Conservation (phyloP, 2,329 filamentous ascomycete genomes). For the Magnaporthiopsis incrustans region DNA sequence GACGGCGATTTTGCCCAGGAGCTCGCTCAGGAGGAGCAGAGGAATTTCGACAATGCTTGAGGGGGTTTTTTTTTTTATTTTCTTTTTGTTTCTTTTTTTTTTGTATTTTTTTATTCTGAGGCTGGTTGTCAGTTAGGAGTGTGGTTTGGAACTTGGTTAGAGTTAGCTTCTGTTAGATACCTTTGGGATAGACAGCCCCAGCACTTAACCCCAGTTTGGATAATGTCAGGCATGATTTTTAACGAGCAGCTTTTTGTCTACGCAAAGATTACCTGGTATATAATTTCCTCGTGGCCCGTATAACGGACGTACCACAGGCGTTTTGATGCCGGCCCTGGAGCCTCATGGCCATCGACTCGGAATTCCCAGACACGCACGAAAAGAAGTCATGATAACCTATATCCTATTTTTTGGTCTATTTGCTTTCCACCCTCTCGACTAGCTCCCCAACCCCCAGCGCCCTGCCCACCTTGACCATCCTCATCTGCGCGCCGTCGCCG, state of each 20-base stretch:
- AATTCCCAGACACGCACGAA: too few relatives aligned
- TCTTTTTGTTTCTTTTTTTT: too few relatives aligned
- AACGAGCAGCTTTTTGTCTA: not conserved
- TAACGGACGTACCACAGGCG: too few relatives aligned
- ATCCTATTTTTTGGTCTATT: conserved; percentile 14
- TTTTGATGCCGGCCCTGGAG: too few relatives aligned
- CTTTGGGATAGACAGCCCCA: not conserved
- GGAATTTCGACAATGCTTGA: conserved; percentile 1
- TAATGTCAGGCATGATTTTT: not conserved
- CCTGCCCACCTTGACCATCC: conserved; percentile 79
- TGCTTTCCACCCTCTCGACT: conserved; percentile 62
- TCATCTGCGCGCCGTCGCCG: conserved; percentile 51
- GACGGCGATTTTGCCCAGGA: conserved; percentile 40
- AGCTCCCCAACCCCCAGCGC: conserved; percentile 70
- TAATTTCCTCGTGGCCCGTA: not conserved
- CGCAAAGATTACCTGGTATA: not conserved
- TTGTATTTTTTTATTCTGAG: too few relatives aligned
- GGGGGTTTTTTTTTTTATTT: too few relatives aligned
- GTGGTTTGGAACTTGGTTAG: not conserved
- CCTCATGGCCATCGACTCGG: too few relatives aligned
- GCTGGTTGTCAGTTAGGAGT: too few relatives aligned
- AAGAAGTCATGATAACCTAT: not conserved
- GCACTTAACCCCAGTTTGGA: not conserved
- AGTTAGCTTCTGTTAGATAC: not conserved
- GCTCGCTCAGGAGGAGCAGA: conserved; percentile 24